Percentiles rank a stretch among this genome's conserved stretches.
These are phyloP conservation scores for Helminthosporium solani DNA, from an alignment of 2,329 filamentous ascomycete species.

Conservation along the genomic window DNA sequence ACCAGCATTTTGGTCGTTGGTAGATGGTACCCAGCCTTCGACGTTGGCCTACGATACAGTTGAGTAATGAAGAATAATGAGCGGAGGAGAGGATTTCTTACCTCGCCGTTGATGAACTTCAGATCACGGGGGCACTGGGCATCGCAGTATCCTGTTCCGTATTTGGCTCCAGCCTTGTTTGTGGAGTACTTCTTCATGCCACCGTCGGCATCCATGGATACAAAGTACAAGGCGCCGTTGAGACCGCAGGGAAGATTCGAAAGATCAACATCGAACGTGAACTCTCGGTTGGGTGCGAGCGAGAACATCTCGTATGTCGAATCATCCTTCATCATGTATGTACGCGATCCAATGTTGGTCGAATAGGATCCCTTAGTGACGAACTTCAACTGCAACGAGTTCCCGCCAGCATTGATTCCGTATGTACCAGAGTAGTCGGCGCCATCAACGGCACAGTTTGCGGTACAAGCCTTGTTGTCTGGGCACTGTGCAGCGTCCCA, in stretches of 20 bases:
- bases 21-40: slow-evolving; percentile 52
- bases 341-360: slow-evolving; percentile 28
- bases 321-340: slow-evolving; percentile 26
- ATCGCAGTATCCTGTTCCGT: slow-evolving; percentile 50
- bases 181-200: slow-evolving; percentile 48
- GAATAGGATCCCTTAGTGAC: slow-evolving; percentile 22
- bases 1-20: slow-evolving; percentile 55
- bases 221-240: slow-evolving; percentile 69
- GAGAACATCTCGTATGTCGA: slow-evolving; percentile 26
- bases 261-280: slow-evolving; percentile 30
- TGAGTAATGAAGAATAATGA: not conserved
- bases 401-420: slow-evolving; percentile 32
- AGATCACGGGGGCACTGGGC: slow-evolving; percentile 40
- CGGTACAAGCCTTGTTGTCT: slow-evolving; percentile 47
- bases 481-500: slow-evolving; percentile 39
- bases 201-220: slow-evolving; percentile 62
- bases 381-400: slow-evolving; percentile 24
- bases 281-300: slow-evolving; percentile 21
- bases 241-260: slow-evolving; percentile 29
- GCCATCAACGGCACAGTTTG: slow-evolving; percentile 56
- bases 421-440: slow-evolving; percentile 56
- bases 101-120: slow-evolving; percentile 53
- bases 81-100: slow-evolving; percentile 16
- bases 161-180: slow-evolving; percentile 53
- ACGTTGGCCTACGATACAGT: slow-evolving; percentile 50